Percentiles rank a stretch among this genome's conserved stretches.
Conservation (phyloP, 2,329 filamentous ascomycete genomes). For the Paraconiothyrium brasiliense region DNA sequence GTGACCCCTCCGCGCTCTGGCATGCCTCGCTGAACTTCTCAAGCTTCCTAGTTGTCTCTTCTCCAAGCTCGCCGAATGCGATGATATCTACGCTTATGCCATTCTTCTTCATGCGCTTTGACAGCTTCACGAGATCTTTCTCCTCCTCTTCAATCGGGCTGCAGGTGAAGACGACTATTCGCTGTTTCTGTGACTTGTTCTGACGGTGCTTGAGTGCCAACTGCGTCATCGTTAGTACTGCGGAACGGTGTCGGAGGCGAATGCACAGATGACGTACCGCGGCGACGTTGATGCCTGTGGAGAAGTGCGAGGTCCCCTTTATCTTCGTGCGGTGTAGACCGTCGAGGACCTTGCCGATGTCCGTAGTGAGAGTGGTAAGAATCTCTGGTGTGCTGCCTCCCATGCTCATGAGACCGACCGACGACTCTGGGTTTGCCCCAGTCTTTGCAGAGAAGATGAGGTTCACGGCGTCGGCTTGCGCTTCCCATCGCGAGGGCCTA, state of each 20-base stretch:
- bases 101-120: constrained; percentile 99
- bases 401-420: constrained; percentile 98
- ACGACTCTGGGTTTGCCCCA: constrained; percentile 93
- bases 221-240: constrained; percentile 61
- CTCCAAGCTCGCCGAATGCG: constrained; percentile 91
- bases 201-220: constrained; percentile 96
- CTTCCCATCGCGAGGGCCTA: constrained; percentile 92
- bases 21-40: constrained; percentile 93
- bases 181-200: constrained; percentile 95
- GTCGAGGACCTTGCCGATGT: constrained; percentile 94
- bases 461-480: constrained; percentile 93
- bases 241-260: constrained; percentile 74
- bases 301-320: constrained; percentile 84
- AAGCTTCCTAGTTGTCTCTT: constrained; percentile 88
- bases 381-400: constrained; percentile 97
- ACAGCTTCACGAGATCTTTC: constrained; percentile 85
- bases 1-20: constrained; percentile 86
- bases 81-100: constrained; percentile 94
- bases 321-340: constrained; percentile 86
- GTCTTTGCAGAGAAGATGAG: constrained; percentile 97
- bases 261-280: constrained; percentile 79
- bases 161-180: constrained; percentile 97
- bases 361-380: constrained; percentile 92
- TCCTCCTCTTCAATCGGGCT: constrained; percentile 90
- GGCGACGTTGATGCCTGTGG: constrained; percentile 94